Conservation (phyloP, 2,329 filamentous ascomycete species). For the Monilinia laxa region DNA sequence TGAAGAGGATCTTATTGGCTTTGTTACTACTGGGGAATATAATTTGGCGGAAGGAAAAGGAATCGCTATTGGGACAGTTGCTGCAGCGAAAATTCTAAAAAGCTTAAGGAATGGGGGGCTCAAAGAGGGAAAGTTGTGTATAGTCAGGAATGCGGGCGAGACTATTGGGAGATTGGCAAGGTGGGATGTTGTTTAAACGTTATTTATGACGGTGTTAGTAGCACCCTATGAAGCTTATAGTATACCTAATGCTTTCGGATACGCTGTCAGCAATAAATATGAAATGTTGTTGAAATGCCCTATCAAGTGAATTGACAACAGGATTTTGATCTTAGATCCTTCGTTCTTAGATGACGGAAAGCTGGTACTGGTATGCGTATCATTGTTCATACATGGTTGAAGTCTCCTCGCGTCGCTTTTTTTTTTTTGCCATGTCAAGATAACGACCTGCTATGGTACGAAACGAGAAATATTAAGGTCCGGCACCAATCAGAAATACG, state of each 20-base stretch:
- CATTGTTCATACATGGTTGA: not conserved
- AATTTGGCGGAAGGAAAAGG: conserved; percentile 75
- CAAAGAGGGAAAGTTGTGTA: conserved; percentile 60
- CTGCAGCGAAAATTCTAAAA: conserved; percentile 56
- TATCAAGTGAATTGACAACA: not conserved
- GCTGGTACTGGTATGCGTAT: not conserved
- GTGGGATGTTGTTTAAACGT: conserved; percentile 58
- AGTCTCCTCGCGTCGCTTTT: not conserved
- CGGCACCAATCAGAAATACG: not conserved
- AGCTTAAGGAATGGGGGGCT: conserved; percentile 37
- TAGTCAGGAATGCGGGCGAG: conserved; percentile 80
- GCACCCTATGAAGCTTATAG: too few species aligned
- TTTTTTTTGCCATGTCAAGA: not conserved
- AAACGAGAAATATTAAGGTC: not conserved
- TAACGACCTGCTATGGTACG: not conserved
- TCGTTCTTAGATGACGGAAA: not conserved
- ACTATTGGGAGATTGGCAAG: conserved; percentile 72
- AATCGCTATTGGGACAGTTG: conserved; percentile 71
- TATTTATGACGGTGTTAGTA: not conserved
- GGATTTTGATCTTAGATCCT: not conserved
- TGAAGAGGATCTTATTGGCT: conserved; percentile 78
- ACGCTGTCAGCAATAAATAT: not conserved
- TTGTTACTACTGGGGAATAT: conserved; percentile 84
- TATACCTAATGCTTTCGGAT: not conserved
- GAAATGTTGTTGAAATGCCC: not conserved